Base-by-base conservation (phyloP, 331 rosid species). In the Rhamnella rubrinervis region DNA sequence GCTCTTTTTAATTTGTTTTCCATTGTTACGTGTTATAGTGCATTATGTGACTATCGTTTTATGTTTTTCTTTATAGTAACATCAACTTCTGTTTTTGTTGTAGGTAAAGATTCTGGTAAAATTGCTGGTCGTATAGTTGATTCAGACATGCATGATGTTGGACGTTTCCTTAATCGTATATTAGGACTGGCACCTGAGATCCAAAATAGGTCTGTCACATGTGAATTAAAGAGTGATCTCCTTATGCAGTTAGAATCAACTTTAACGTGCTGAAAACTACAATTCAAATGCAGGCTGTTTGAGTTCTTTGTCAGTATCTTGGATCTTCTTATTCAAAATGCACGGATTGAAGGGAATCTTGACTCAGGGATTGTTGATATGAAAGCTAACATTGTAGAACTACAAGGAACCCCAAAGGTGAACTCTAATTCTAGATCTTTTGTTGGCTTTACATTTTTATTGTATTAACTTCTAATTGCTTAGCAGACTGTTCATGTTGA, bases 61-160 rank as follows among this genome's bases (percentile, higher is more conserved):
- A 7, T 71, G 31, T 67, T 16, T 72, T 68, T 56, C 55, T 52
- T 71, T 65, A 44, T 73, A 40, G 20, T 61, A 51, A 68, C 69
- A 19, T 51, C 39, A 44, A 59, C 75, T 65, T 13, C 72, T 73
- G 40, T 44, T 65, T 72, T 71, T 77, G 28, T 40, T 70, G 75
- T 80, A 95, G 99, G 82, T 59, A 82, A 83, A 84, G 92, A 89
- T 77, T 71, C 76, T 65, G 96, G 95, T 68, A 93, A 75, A 86
- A 61, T 80, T 17, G 70, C 86, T 72, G 92, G 97, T 46, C 96
- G 96, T 53, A 92, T 95, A 55, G 78, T 88, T 80, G 99, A 95
- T 75, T 95, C 99, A 19, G 97, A 95, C 76, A 91, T 87, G 97
- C 95, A 91, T n/a, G 99, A 95, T 63, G 96, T 95, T 69, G 97